Evolutionary conservation across 2,329 filamentous ascomycete species (phyloP), one percentile per base, ranked within the genome.

Genomic region (Leptographium flavum): DNA sequence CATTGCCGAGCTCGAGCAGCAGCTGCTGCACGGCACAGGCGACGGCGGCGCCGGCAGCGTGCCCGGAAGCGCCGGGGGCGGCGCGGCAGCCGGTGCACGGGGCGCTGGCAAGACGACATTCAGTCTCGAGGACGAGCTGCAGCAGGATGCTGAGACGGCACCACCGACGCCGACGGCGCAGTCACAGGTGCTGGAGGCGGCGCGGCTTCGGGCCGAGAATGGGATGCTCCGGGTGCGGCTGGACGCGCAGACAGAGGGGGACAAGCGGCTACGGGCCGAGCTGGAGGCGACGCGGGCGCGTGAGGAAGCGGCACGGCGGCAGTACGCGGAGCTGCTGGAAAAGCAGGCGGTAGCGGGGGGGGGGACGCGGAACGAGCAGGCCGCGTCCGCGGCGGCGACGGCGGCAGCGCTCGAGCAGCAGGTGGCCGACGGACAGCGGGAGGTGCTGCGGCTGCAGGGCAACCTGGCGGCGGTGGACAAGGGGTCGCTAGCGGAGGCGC

Each of bases 201-300:
- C 73, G 27, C 69, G 76, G 30, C 62, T 81, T 40, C 75, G 73
- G 55, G 72, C 76, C 6, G 78, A 81, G 58, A 79, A 78, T 52
- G 68, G 71, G 31, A 58, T 80, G 8, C 61, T 81, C 13, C 70
- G 71, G 48, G 72, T 67, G 49, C 74, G 68, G 42, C 63, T 74
- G 43, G 68, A 68, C 10, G 70, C 69, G 8, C 68, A 68, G 8
- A 70, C 71, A 2, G 73, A 77, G 52, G 72, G 69, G 46, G 68
- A 70, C 37, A 61, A 69, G 33, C 62, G 67, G 37, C 61, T 81
- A 39, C 67, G 73, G 27, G 64, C 65, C 44, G 73, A 80, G 49
- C 62, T 79, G 27, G 75, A 80, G 40, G 67, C 73, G 47, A 61
- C 70, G 46, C 70, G 67, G 45, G 63, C 66, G 43, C 68, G 69